A percentile compares a stretch with the other conserved stretches of the same genome.
Evolutionary conservation across 106 monocot species (phyloP).

Genomic region (Chionographis japonica): DNA sequence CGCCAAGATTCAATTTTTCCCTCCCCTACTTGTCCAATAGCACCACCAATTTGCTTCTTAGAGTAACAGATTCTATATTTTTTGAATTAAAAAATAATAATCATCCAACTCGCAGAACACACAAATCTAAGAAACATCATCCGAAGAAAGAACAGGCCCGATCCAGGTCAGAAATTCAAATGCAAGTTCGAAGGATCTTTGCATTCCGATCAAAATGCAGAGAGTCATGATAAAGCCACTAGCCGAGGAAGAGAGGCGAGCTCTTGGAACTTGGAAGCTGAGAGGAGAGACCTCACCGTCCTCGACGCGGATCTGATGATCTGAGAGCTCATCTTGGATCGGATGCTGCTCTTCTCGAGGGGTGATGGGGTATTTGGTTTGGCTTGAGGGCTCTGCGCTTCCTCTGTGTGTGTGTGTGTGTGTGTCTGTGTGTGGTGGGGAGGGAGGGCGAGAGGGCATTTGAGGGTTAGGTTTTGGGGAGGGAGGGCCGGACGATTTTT

Average conservation of each 20-base stretch:
- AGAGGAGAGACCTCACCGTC: slow-evolving; percentile 42
- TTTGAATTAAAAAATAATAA: no score
- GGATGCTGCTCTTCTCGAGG: neutral
- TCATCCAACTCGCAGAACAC: no score
- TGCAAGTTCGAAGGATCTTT: no score
- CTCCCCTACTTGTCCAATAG: no score
- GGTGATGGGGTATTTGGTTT: neutral
- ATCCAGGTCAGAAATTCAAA: no score
- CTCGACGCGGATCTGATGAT: slow-evolving; percentile 39
- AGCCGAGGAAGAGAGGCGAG: slow-evolving; percentile 21
- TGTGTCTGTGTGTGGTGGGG: neutral
- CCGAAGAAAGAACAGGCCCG: no score
- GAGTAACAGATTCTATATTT: no score
- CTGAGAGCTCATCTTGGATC: slow-evolving; percentile 41
- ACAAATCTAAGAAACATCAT: no score
- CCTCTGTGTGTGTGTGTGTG: neutral
- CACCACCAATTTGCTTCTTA: no score
- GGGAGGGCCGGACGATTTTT: no score
- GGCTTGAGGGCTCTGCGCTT: no score
- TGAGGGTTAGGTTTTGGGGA: slow-evolving; percentile 16
- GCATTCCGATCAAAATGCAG: neutral
- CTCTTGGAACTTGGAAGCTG: slow-evolving; percentile 24
- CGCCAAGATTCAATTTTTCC: no score
- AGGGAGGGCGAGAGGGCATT: neutral
- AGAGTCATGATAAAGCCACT: neutral